Conservation (phyloP, 2,329 filamentous ascomycete genomes). For the Colletotrichum coccodes region DNA sequence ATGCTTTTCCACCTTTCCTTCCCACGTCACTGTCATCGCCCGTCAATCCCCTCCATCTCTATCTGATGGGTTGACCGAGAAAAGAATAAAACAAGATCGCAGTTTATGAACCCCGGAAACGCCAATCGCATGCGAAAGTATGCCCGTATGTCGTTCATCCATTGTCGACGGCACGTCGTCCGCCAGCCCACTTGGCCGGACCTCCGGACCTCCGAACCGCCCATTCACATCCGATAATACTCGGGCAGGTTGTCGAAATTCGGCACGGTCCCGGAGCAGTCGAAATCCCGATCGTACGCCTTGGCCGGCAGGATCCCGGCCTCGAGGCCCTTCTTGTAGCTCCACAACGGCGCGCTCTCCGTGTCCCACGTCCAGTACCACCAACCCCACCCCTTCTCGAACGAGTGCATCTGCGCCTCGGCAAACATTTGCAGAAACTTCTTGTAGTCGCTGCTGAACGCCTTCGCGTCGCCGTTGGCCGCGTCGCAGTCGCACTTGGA, state of each 20-base stretch:
- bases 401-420: constrained; percentile 94
- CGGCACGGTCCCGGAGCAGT: constrained; percentile 69
- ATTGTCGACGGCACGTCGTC: background rate
- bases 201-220: background rate
- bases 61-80: background rate
- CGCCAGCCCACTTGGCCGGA: no score
- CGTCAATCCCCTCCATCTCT: background rate
- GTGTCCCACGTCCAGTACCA: constrained; percentile 99
- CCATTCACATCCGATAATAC: constrained; percentile 49
- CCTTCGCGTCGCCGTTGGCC: constrained; percentile 78
- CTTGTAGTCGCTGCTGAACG: constrained; percentile 82
- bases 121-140: constrained; percentile 13
- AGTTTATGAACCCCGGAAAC: no score
- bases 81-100: background rate
- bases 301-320: constrained; percentile 83
- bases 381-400: constrained; percentile 95
- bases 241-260: constrained; percentile 64
- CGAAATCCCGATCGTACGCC: constrained; percentile 77
- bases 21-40: background rate
- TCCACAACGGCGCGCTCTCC: constrained; percentile 89
- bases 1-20: background rate
- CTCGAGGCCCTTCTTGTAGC: constrained; percentile 82
- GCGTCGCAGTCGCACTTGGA: constrained; percentile 75
- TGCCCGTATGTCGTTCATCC: background rate
- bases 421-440: constrained; percentile 89